These are phyloP conservation scores for Cercospora beticola DNA, from an alignment of 2,329 filamentous ascomycete species.

Conservation along the genomic window DNA sequence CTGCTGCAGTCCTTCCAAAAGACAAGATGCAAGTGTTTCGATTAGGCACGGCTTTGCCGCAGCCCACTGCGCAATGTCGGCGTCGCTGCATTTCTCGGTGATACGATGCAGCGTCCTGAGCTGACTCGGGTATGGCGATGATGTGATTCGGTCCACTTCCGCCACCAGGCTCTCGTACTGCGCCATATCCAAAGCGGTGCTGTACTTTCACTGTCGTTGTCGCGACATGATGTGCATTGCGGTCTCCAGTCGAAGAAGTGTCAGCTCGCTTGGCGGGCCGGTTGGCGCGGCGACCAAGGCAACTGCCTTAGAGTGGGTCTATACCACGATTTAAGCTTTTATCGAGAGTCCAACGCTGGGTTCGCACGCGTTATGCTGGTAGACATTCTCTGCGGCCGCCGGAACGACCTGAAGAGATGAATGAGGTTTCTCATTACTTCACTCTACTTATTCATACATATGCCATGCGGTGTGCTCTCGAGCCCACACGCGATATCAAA, in stretches of 20 bases:
- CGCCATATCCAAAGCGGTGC: slow-evolving; percentile 11
- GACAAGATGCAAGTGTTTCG: slow-evolving; percentile 43
- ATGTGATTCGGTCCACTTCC: slow-evolving; percentile 34
- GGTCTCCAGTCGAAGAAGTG: neutral
- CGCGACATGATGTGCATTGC: neutral
- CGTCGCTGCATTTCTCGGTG: slow-evolving; percentile 30
- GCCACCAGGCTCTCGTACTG: slow-evolving; percentile 22
- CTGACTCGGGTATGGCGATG: slow-evolving; percentile 36
- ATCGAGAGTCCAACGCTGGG: neutral
- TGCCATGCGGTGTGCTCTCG: neutral
- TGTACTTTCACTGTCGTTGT: neutral
- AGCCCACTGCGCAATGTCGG: slow-evolving; percentile 48
- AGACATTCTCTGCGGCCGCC: neutral
- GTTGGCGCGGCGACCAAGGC: slow-evolving; percentile 13
- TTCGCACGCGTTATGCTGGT: neutral
- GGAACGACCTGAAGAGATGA: neutral
- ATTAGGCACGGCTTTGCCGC: slow-evolving; percentile 52
- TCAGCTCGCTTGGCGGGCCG: neutral
- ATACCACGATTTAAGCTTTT: slow-evolving; percentile 7
- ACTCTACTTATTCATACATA: neutral
- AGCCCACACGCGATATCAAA: neutral
- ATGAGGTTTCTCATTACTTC: neutral
- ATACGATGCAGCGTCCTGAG: slow-evolving; percentile 22
- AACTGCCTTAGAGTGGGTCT: slow-evolving; percentile 1
- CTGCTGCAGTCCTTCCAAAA: slow-evolving; percentile 53